phyloP scores from a whole-genome alignment of 108 stramenopile species.

The Skeletonema tropicum region DNA sequence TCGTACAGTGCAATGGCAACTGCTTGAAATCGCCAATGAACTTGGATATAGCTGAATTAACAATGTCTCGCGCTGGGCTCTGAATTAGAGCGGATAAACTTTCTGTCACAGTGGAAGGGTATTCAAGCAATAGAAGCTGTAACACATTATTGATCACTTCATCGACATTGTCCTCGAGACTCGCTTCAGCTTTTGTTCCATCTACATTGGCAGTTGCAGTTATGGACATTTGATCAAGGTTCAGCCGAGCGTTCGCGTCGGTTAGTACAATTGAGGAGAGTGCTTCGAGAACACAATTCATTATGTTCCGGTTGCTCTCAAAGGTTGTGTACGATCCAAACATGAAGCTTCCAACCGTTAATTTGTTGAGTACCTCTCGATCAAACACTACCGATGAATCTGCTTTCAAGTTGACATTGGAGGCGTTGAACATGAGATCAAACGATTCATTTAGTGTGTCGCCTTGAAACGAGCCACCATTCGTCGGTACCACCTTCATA shows the following conservation, averaged over 20 bases:
- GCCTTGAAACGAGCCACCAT: constrained; percentile 35
- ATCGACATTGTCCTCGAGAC: constrained; percentile 65
- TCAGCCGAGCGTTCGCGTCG: constrained; percentile 32
- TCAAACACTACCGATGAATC: constrained; percentile 32
- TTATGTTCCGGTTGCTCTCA: constrained; percentile 32
- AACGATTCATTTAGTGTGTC: constrained; percentile 58
- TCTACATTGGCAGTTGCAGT: constrained; percentile 14
- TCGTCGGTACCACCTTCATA: constrained; percentile 38
- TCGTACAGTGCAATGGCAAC: constrained; percentile 44
- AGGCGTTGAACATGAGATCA: constrained; percentile 50
- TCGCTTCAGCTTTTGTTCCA: neutral
- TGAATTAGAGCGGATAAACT: constrained; percentile 48
- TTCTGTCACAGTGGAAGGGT: constrained; percentile 52
- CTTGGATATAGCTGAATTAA: constrained; percentile 47
- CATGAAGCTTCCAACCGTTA: constrained; percentile 52
- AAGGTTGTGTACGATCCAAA: constrained; percentile 44
- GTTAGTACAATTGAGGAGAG: constrained; percentile 30
- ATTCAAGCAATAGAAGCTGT: constrained; percentile 56
- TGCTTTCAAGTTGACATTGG: constrained; percentile 33
- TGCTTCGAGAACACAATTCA: constrained; percentile 43
- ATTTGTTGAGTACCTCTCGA: constrained; percentile 43
- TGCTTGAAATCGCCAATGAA: constrained; percentile 37
- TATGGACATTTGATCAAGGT: constrained; percentile 29
- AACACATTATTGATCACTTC: constrained; percentile 56
- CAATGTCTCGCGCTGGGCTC: constrained; percentile 16